Evolutionary conservation across 768 basidiomycete species (phyloP), one percentile per base, ranked within the genome.

Genomic region (Kwoniella europaea): DNA sequence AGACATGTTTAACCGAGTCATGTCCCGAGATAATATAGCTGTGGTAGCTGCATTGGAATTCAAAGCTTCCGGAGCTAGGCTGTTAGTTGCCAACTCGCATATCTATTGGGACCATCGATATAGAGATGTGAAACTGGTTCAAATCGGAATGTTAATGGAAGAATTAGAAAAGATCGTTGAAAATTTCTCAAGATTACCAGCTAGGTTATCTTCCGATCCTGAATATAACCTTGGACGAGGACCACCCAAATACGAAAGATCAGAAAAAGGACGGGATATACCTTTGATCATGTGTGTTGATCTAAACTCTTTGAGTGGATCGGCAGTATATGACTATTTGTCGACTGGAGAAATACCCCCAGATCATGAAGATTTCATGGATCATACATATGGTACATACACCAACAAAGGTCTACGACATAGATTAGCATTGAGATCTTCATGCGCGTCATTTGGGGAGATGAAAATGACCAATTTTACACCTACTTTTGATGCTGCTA

Each of bases 1-100:
- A 79, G 96, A 98, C 86, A 95, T 98, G 94, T 98, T 98, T 88
- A 98, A 98, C 81, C 93, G 97, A 42, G 94, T 98, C 65, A 88
- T 98, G 76, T 91, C 91, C 72, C 92, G 93, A 82, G 96, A 98
- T 84, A 89, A 98, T 79, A 92, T 98, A 73, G 94, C 94, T 57
- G 89, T 94, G 73, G 86, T 95, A 68, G 89, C 90, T 76, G 87
- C 93, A 41, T 87, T 98, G 79, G 97, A 99, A 86, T 91, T 91
- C 84, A 89, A 88, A 71, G 87, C 89, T 52, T 92, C 94, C 0
- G 94, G 94, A 53, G 90, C 94, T 13, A 90, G 96, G 16, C 85
- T 97, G 67, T 88, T 98, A 78, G 88, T 98, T 64, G 91, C 91
- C 50, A 98, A 98, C 82, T 89, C 90, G 6, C 97, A 99, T 82